A percentile compares a stretch with the other conserved stretches of the same genome.
phyloP scores from a whole-genome alignment of 495 filamentous ascomycete genomes.

The Hypoxylon subgilvum region DNA sequence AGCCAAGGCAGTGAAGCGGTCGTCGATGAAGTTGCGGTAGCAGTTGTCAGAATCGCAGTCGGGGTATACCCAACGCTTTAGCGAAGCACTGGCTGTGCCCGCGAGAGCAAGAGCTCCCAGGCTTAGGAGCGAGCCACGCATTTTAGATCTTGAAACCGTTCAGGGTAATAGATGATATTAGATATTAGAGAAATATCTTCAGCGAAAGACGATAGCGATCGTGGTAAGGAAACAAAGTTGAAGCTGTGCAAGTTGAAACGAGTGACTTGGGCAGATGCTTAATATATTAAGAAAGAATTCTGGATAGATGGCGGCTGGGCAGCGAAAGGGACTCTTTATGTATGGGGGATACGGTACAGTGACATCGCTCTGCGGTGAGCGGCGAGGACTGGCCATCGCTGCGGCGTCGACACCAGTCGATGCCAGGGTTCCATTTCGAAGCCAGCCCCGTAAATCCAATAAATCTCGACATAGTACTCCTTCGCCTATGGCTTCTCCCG shows the following conservation, averaged over 20 bases:
- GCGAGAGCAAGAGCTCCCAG: conserved; percentile 31
- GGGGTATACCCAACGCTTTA: neutral
- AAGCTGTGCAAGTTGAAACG: conserved; percentile 28
- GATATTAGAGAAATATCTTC: conserved; percentile 7
- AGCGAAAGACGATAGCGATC: conserved; percentile 28
- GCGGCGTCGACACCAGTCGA: conserved; percentile 28
- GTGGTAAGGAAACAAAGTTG: conserved; percentile 12
- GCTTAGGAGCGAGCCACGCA: conserved; percentile 26
- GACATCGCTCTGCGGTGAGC: conserved; percentile 26
- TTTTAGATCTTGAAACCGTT: conserved; percentile 22
- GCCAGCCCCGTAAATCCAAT: conserved; percentile 24
- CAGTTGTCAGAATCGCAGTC: too few species aligned
- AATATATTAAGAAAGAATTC: conserved; percentile 17
- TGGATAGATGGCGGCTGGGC: conserved; percentile 1
- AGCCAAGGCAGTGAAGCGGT: too few species aligned
- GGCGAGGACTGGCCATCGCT: conserved; percentile 4
- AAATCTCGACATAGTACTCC: conserved; percentile 22
- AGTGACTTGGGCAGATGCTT: conserved; percentile 36
- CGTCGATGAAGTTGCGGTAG: too few species aligned
- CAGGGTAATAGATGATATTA: neutral
- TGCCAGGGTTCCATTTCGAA: conserved; percentile 23
- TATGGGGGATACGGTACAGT: conserved; percentile 13
- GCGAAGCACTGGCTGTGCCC: conserved; percentile 20
- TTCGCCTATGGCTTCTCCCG: conserved; percentile 25
- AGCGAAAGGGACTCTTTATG: conserved; percentile 28